Evolutionary conservation across 129 eudicot species (phyloP).

Genomic region (Lonicera japonica): DNA sequence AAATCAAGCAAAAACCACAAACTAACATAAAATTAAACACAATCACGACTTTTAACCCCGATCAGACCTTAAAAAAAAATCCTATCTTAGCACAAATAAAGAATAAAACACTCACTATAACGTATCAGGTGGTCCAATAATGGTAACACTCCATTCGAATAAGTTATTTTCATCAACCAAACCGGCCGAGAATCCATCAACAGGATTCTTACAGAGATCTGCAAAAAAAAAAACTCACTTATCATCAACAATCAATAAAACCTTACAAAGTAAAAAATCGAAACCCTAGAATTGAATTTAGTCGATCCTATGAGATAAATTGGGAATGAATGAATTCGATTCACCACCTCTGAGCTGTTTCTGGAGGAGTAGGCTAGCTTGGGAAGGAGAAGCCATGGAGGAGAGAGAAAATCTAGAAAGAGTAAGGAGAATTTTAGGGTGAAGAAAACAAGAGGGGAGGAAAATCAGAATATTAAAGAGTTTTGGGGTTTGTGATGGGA

Average conservation of each 20-base stretch:
- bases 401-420: conserved; percentile 3
- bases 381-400: conserved; percentile 68
- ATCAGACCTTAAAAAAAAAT: conserved; percentile 7
- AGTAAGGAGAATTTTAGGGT: not conserved
- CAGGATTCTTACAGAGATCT: conserved; percentile 93
- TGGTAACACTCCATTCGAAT: conserved; percentile 87
- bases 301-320: not conserved
- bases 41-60: not conserved
- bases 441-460: conserved; percentile 1
- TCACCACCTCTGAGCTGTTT: conserved; percentile 77
- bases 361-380: conserved; percentile 83
- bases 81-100: not conserved
- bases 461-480: not conserved
- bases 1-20: not conserved
- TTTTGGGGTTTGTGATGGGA: too few relatives aligned
- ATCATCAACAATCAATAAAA: conserved; percentile 24
- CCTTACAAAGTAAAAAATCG: not conserved
- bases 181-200: conserved; percentile 92
- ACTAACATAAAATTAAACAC: conserved; percentile 5
- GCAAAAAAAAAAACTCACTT: conserved; percentile 18
- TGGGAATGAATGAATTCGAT: too few relatives aligned
- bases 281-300: conserved; percentile 13
- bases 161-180: conserved; percentile 74
- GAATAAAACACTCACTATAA: conserved; percentile 53
- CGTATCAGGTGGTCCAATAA: conserved; percentile 86